Base-by-base conservation (phyloP, 495 filamentous ascomycete genomes). In the Penicillium malachiteum region DNA sequence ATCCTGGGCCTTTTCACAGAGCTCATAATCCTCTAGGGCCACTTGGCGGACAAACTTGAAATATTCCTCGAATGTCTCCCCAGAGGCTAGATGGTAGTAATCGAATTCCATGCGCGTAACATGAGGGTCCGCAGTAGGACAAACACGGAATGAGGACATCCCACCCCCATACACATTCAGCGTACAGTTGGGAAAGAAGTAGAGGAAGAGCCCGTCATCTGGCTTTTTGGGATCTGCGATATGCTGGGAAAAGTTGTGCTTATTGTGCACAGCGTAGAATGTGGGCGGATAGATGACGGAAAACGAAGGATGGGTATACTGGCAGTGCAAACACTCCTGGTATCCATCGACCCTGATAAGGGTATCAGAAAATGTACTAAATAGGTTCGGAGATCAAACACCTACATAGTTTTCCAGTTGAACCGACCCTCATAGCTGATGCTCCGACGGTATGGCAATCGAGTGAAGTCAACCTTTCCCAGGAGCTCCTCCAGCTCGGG, bases 381-480 rank as follows among this genome's bases (percentile, higher is more conserved):
- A 17, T 13, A 35, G 10, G 11, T 21, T 21, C 2, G 14, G 7
- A 18, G 30, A 5, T 38, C 7, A 32, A 18, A n/a, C 14, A 16
- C 50, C 55, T 70, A 81, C 82, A 85, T 85, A 0, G 82, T 84
- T 58, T 85, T 85, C 82, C 81, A 85, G 63, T 85, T 85, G 66
- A 85, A 85, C 0, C 71, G 70, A 0, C 82, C 82, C 53, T 81
- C 75, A 44, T 85, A 85, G 32, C 71, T 71, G 57, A 84, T 81
- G 52, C 80, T 83, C 17, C 76, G 76, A 12, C 79, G 73, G 55
- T 84, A 74, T 7, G 82, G 81, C 4, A 82, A 67, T 43, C 75
- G 75, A 18, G 81, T 82, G 58, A 85, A 85, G 51, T 85, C 80
- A 4, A 85, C 81, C 47, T 64, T 75, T 7, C 66, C 67, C 0